Conservation (phyloP, 2,329 filamentous ascomycete genomes). For the Talaromyces sp. region DNA sequence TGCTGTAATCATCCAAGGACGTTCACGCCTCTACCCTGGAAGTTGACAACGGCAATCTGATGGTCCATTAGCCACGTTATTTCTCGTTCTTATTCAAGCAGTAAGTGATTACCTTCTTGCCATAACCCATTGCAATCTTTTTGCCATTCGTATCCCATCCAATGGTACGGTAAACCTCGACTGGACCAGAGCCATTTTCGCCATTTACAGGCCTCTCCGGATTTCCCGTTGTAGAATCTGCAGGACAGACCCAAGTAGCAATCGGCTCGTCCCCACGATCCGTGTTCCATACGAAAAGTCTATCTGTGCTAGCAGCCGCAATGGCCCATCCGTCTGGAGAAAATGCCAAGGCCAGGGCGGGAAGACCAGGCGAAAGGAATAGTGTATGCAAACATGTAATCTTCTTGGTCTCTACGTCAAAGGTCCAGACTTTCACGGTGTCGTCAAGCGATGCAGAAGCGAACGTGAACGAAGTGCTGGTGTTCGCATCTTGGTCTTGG, state of each 20-base stretch:
- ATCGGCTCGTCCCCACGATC: slow-evolving; percentile 44
- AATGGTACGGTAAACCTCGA: slow-evolving; percentile 40
- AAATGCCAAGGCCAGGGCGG: slow-evolving; percentile 43
- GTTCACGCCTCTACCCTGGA: slow-evolving; percentile 11
- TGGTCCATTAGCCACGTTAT: not conserved
- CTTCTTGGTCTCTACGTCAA: slow-evolving; percentile 37
- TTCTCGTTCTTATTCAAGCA: not conserved
- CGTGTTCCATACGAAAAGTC: slow-evolving; percentile 47
- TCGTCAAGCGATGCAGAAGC: slow-evolving; percentile 47
- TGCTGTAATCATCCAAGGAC: slow-evolving; percentile 3
- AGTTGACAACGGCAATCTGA: slow-evolving; percentile 16
- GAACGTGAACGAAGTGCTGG: slow-evolving; percentile 32
- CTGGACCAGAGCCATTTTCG: slow-evolving; percentile 31
- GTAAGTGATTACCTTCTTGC: slow-evolving; percentile 42
- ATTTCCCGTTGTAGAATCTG: slow-evolving; percentile 32
- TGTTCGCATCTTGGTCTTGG: slow-evolving; percentile 25
- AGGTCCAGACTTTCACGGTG: slow-evolving; percentile 45
- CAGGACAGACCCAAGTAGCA: slow-evolving; percentile 38
- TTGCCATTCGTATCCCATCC: slow-evolving; percentile 55
- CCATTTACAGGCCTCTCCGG: slow-evolving; percentile 33
- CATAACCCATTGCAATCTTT: slow-evolving; percentile 50
- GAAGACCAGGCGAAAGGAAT: slow-evolving; percentile 33
- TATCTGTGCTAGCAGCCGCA: slow-evolving; percentile 44
- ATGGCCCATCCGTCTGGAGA: slow-evolving; percentile 48
- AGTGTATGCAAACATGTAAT: slow-evolving; percentile 38